Percentiles rank a stretch among this genome's conserved stretches.
Evolutionary conservation across 768 basidiomycete species (phyloP).

Genomic region (Porphyrellus cyaneotinctus): DNA sequence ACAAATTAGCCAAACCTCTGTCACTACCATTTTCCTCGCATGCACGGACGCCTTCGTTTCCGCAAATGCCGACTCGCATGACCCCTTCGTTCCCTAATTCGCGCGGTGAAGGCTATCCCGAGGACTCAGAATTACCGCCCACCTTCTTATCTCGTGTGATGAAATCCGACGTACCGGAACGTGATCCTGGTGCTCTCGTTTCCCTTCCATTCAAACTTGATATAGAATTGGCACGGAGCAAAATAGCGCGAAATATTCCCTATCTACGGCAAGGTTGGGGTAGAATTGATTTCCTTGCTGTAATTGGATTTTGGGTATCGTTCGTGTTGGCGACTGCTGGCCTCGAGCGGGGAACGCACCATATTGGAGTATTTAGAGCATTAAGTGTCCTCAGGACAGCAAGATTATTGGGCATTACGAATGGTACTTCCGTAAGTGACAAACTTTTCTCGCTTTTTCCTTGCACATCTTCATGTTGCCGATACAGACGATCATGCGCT

Average conservation of each 20-base stretch:
- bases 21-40: slow-evolving; percentile 39
- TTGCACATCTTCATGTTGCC: slow-evolving; percentile 7
- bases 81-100: neutral
- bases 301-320: slow-evolving; percentile 82
- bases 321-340: slow-evolving; percentile 70
- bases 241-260: slow-evolving; percentile 67
- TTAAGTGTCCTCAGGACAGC: slow-evolving; percentile 81
- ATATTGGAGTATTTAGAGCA: slow-evolving; percentile 86
- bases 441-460: neutral
- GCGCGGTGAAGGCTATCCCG: slow-evolving; percentile 15
- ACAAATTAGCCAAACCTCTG: slow-evolving; percentile 53
- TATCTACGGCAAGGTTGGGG: slow-evolving; percentile 93
- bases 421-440: slow-evolving; percentile 78
- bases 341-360: slow-evolving; percentile 59
- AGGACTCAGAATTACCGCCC: slow-evolving; percentile 41
- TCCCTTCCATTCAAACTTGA: slow-evolving; percentile 59
- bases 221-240: slow-evolving; percentile 50
- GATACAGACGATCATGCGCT: slow-evolving; percentile 78
- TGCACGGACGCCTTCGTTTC: slow-evolving; percentile 14
- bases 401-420: slow-evolving; percentile 80
- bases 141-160: slow-evolving; percentile 50
- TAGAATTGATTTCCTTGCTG: slow-evolving; percentile 83
- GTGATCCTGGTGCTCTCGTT: slow-evolving; percentile 38
- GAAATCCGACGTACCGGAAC: slow-evolving; percentile 36
- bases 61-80: slow-evolving; percentile 8